These are phyloP conservation scores for Xerocomellus intermedius DNA, from an alignment of 768 basidiomycete species.

Conservation along the genomic window DNA sequence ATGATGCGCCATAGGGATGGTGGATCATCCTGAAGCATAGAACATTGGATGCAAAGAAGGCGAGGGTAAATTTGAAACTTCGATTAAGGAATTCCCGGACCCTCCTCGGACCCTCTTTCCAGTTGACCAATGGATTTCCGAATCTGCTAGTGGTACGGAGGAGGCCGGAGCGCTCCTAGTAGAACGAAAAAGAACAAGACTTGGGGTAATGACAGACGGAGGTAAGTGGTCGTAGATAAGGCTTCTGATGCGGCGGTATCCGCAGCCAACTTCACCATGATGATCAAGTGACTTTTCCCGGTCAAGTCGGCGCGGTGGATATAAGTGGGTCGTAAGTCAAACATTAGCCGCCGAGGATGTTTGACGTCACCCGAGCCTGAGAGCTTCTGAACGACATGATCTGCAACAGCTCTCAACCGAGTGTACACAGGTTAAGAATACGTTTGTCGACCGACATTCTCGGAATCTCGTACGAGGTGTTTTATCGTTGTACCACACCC, in stretches of 20 bases:
- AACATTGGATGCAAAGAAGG: conserved; percentile 16
- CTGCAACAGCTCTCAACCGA: too few species aligned
- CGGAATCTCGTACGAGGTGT: too few species aligned
- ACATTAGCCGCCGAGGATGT: too few species aligned
- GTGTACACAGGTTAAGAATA: too few species aligned
- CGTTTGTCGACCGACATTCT: too few species aligned
- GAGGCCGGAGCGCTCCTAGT: background rate
- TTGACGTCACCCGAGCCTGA: too few species aligned
- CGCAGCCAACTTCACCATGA: background rate
- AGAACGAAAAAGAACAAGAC: background rate
- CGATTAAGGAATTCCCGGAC: background rate
- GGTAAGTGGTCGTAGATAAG: background rate
- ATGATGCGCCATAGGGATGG: conserved; percentile 30
- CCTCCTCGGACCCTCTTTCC: background rate
- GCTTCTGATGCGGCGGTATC: background rate
- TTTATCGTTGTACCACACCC: too few species aligned
- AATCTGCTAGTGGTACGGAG: background rate
- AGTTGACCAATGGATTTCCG: conserved; percentile 1
- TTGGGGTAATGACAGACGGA: background rate
- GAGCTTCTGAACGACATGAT: too few species aligned
- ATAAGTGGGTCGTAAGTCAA: background rate
- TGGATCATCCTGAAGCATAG: conserved; percentile 27
- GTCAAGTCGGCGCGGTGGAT: background rate
- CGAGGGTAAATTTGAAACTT: background rate
- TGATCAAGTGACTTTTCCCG: conserved; percentile 2